Base-by-base conservation (phyloP, 2,329 filamentous ascomycete genomes). In the Aspergillus piperis region DNA sequence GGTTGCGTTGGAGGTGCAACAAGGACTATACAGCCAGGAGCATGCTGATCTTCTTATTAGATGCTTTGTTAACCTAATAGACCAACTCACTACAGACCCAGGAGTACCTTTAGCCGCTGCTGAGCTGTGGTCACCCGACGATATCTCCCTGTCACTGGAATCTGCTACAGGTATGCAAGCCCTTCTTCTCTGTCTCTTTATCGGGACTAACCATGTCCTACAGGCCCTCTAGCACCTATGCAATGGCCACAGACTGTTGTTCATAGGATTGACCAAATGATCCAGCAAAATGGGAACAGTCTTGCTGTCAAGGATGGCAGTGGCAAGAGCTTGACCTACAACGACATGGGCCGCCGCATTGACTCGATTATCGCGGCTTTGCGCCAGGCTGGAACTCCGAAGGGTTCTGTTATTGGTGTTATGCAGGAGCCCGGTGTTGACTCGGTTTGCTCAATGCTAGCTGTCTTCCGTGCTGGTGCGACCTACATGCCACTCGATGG, bases 401-500 rank as follows among this genome's bases (percentile, higher is more conserved):
- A 36, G 7, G 25, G 39, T n/a, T 15, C 32, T 36, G 3, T 23
- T 10, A 30, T 56, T 27, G 54, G 25, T 6, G 51, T 59, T 1
- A 53, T 55, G 8, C 48, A 38, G 23, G 7, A 38, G 8, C 60
- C 56, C 1, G 32, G 42, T 7, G 42, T 57, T 2, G 47, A 41
- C 11, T 49, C 30, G 2, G 38, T 57, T 13, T 47, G 52, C 15
- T 30, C 23, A 6, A 60, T 62, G 32, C 44, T 62, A 1, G 61
- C 61, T 0, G 41, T 60, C 15, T 42, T 60, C 19, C 58, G 30
- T 13, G 42, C 78, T 11, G 80, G 80, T 1, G 72, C 38, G 2
- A 53, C 64, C 3, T 77, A 73, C 54, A 59, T 76, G 3, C 74
- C 74, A 1, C 67, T 84, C 0, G 82, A 84, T 56, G 2, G 13